A percentile compares a stretch with the other conserved stretches of the same genome.
phyloP scores from a whole-genome alignment of 2,329 filamentous ascomycete genomes.

The Stagonosporopsis cucurbitacearum region DNA sequence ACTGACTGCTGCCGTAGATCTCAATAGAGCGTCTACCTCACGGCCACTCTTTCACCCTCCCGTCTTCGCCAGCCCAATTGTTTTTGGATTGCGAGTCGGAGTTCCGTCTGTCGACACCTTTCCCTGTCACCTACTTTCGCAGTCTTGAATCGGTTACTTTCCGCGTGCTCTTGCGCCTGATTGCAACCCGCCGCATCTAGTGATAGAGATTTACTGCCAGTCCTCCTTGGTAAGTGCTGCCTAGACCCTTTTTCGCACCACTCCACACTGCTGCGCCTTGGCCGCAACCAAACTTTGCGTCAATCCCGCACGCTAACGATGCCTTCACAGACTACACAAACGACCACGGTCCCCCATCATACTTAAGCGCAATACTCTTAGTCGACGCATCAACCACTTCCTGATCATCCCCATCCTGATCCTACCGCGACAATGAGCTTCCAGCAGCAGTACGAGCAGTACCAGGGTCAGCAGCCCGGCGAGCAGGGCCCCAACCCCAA shows the following conservation, averaged over 20 bases:
- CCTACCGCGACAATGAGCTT: slow-evolving; percentile 64
- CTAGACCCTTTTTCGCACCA: slow-evolving; percentile 16
- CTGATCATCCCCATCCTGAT: slow-evolving; percentile 29
- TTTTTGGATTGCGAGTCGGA: slow-evolving; percentile 40
- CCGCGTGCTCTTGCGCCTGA: slow-evolving; percentile 25
- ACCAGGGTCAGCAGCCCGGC: slow-evolving; percentile 64
- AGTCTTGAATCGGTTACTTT: slow-evolving; percentile 32
- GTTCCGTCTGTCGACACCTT: slow-evolving; percentile 42
- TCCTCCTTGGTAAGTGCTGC: slow-evolving; percentile 40
- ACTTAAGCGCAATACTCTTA: slow-evolving; percentile 40
- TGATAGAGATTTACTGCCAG: slow-evolving; percentile 22
- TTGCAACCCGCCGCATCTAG: slow-evolving; percentile 22
- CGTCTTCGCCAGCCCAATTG: slow-evolving; percentile 21
- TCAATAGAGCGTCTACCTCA: slow-evolving; percentile 27
- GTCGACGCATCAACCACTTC: slow-evolving; percentile 19
- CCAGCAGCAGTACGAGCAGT: slow-evolving; percentile 69
- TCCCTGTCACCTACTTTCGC: slow-evolving; percentile 35
- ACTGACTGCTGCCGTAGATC: slow-evolving; percentile 29
- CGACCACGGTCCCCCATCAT: slow-evolving; percentile 37
- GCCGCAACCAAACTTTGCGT: slow-evolving; percentile 18
- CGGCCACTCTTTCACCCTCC: slow-evolving; percentile 43
- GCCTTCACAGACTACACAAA: slow-evolving; percentile 31
- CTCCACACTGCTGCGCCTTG: slow-evolving; percentile 15
- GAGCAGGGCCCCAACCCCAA: slow-evolving; percentile 55
- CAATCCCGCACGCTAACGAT: slow-evolving; percentile 38